These are phyloP conservation scores for Candida nanaspora DNA, from an alignment of 805 yeast species.

Conservation along the genomic window DNA sequence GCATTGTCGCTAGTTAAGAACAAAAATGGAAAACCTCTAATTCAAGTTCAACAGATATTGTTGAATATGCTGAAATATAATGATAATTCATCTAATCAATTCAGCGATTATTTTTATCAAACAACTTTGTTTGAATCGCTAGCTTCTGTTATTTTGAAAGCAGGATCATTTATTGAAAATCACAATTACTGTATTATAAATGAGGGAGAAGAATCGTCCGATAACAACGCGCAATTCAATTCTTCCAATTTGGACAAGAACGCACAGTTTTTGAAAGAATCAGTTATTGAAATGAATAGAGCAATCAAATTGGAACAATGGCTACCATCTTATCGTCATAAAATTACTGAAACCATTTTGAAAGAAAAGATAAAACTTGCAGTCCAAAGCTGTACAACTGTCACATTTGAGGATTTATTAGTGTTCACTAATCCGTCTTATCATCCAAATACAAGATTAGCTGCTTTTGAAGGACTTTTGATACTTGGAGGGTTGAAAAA, in stretches of 20 bases:
- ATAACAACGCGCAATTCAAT: background rate
- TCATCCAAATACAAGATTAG: slow-evolving; percentile 47
- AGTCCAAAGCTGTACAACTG: slow-evolving; percentile 41
- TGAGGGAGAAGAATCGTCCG: background rate
- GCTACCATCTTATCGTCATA: slow-evolving; percentile 66
- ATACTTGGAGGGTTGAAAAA: slow-evolving; percentile 74
- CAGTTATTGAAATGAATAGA: slow-evolving; percentile 64
- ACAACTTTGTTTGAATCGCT: slow-evolving; percentile 50
- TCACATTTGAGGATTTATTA: slow-evolving; percentile 49
- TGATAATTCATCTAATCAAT: slow-evolving; percentile 75
- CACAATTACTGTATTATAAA: slow-evolving; percentile 16
- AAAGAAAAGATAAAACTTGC: slow-evolving; percentile 55
- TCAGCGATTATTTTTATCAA: slow-evolving; percentile 65
- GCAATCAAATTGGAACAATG: slow-evolving; percentile 76
- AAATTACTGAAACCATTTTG: slow-evolving; percentile 50
- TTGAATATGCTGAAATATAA: slow-evolving; percentile 72
- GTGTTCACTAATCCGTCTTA: slow-evolving; percentile 41
- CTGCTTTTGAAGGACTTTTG: slow-evolving; percentile 66
- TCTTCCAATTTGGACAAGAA: slow-evolving; percentile 8
- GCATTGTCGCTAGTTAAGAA: slow-evolving; percentile 57
- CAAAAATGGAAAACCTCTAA: slow-evolving; percentile 50
- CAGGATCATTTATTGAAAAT: slow-evolving; percentile 16
- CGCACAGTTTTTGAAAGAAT: slow-evolving; percentile 34
- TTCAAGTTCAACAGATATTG: slow-evolving; percentile 52
- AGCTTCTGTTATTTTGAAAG: slow-evolving; percentile 25